A percentile compares a stretch with the other conserved stretches of the same genome.
Evolutionary conservation across 495 filamentous ascomycete genomes (phyloP).

Genomic region (Mytilinidion resinicola): DNA sequence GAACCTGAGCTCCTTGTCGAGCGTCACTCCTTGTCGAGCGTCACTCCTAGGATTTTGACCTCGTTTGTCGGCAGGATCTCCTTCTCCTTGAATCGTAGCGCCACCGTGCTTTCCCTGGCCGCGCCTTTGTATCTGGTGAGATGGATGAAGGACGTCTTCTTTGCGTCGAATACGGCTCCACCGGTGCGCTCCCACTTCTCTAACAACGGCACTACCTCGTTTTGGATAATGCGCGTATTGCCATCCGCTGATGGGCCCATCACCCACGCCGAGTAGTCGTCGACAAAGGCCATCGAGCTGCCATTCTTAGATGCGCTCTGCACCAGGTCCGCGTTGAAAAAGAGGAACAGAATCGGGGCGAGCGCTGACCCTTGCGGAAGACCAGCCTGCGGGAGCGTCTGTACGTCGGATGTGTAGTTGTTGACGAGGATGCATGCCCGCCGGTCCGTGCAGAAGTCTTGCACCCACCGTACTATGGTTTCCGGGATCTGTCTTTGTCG

Average conservation of each 20-base stretch:
- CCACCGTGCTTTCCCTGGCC: constrained; percentile 3
- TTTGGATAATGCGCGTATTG: constrained; percentile 20
- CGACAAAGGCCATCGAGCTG: constrained; percentile 26
- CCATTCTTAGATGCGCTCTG: constrained; percentile 10
- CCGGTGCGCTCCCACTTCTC: constrained; percentile 24
- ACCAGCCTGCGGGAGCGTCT: constrained; percentile 17
- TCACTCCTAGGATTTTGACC: constrained; percentile 27
- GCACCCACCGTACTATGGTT: constrained; percentile 31
- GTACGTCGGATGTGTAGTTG: constrained; percentile 1
- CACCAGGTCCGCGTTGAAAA: constrained; percentile 34
- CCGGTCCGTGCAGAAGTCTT: constrained; percentile 30
- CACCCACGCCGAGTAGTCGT: constrained; percentile 27
- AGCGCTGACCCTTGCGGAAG: constrained; percentile 31
- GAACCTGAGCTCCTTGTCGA: constrained; percentile 24
- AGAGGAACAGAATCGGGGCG: constrained; percentile 31
- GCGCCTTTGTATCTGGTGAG: constrained; percentile 19
- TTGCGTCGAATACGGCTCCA: constrained; percentile 23
- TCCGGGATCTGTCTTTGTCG: constrained; percentile 32
- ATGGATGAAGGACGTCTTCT: constrained; percentile 18
- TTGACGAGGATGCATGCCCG: constrained; percentile 27
- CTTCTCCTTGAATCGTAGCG: constrained; percentile 15
- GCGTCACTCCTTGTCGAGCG: too few species aligned
- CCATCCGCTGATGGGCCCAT: constrained; percentile 13
- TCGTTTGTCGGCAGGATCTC: constrained; percentile 10
- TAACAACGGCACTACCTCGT: constrained; percentile 19